Base-by-base conservation (phyloP, 1,139 yeast species). In the Geotrichum phurueaensis region DNA sequence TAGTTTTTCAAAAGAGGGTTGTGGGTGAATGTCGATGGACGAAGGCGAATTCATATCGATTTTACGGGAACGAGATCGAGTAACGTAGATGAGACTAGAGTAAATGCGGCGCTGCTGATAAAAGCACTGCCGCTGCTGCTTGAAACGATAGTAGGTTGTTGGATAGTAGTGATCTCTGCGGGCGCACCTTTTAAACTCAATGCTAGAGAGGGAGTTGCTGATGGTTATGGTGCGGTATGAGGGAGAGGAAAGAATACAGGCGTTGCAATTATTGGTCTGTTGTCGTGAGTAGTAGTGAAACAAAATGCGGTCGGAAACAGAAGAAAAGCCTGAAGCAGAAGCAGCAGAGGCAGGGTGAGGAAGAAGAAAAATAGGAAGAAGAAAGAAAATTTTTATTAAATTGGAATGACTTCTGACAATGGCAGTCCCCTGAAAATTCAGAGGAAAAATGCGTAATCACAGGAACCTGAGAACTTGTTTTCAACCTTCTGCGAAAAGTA, bases 1-100 rank as follows among this genome's bases (percentile, higher is more conserved):
- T 25, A 23, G 33, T 33, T 51, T 27, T 13, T 9, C 27, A 15
- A 33, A 33, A 20, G 56, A 29, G 51, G 31, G 56, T 47, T 18
- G 60, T 48, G 23, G 62, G 51, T 56, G 63, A 50, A 29, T 56
- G 63, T 53, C 45, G 20, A 29, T 59, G 58, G 12, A 47, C 18
- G 39, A 13, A 20, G 56, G 47, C 47, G 47, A 39, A 39, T 18
- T n/a, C 47, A 39, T 39, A 22, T 39, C 47, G 18, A 39, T 15
- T 39, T 39, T 39, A 39, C 47, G 20, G 20, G 20, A n/a, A 39
- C 20, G 18, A 39, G n/a, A n/a, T 39, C 9, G 10, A 39, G 18
- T 13, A 39, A 18, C 20, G 20, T n/a, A 15, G 18, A 39, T 39
- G 10, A 39, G 18, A 6, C 47, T n/a, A 39, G 7, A 22, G 47